Base-by-base conservation (phyloP, 345 rosid species). In the Clarkia xantiana region DNA sequence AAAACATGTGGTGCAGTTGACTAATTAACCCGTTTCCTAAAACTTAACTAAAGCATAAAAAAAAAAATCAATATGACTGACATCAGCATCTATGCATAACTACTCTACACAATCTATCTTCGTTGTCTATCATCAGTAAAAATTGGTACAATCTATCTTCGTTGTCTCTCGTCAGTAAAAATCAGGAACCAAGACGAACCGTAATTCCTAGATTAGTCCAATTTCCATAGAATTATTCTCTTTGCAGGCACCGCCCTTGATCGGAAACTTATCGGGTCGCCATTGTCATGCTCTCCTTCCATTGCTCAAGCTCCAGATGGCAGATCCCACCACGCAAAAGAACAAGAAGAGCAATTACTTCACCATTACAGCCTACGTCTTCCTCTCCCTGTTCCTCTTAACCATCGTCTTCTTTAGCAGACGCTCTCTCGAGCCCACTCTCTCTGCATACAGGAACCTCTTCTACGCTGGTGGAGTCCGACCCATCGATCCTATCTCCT, bases 331-430 rank as follows among this genome's bases (percentile, higher is more conserved):
- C 20, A 44, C 66, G 18, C 60, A 36, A 38, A 52, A 58, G 54
- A 59, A 54, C 42, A 42, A 42, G 54, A 48, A 22, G 50, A 41
- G 29, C 56, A 66, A 67, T 53, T 52, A 70, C 66, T 20, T 72
- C 15, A 11, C 72, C 2, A 52, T 61, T 18, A 54, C 66, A 25
- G 55, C 66, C 1, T 62, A 67, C 1, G 25, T 66, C 29, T 67
- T 78, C 65, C 49, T 82, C 25, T 10, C 73, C 29, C 3, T 71
- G 17, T 78, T 80, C 72, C 63, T 89, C 58, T 40, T 67, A 17
- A 66, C 67, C 66, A 56, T 72, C 52, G 69, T 76, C 58, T 20
- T 82, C 64, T 75, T 80, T 75, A 64, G 55, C 55, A 57, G 58
- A 18, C 78, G 77, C 58, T 81, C 58, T 25, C 61, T 11, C 53